Percentiles rank a stretch among this genome's conserved stretches.
Evolutionary conservation across 2,329 filamentous ascomycete genomes (phyloP).

Genomic region (Colletotrichum tofieldiae): DNA sequence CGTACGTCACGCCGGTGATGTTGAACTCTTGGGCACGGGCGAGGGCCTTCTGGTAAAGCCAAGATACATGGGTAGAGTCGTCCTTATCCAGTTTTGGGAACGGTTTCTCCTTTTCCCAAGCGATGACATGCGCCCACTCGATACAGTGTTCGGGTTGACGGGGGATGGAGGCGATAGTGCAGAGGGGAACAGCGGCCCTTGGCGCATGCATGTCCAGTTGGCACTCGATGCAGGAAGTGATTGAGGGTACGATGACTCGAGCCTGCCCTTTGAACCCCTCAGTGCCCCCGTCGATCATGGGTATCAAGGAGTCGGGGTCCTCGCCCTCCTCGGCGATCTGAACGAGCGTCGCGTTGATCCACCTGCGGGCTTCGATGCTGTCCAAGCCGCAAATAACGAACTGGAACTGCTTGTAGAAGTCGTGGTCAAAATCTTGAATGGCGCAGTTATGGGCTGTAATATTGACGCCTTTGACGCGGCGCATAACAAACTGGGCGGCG

Average conservation of each 20-base stretch:
- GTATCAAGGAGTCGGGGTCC: conserved; percentile 89
- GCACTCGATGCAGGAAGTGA: conserved; percentile 98
- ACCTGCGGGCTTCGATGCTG: conserved; percentile 96
- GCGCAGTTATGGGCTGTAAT: conserved; percentile 95
- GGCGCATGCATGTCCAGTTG: conserved; percentile 99
- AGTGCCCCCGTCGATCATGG: conserved; percentile 95
- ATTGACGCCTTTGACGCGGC: conserved; percentile 88
- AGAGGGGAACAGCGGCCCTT: conserved; percentile 95
- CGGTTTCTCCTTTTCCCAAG: conserved; percentile 90
- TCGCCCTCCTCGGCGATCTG: conserved; percentile 86
- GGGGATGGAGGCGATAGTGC: conserved; percentile 95
- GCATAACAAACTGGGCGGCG: conserved; percentile 92
- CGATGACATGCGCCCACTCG: conserved; percentile 98
- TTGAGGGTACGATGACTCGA: conserved; percentile 89
- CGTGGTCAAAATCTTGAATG: conserved; percentile 97
- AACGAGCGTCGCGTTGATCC: conserved; percentile 97
- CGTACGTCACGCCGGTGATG: conserved; percentile 94
- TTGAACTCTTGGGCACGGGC: conserved; percentile 88
- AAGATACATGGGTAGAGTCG: conserved; percentile 96
- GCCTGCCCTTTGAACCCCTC: conserved; percentile 99
- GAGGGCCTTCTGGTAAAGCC: conserved; percentile 91
- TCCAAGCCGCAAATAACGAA: conserved; percentile 95
- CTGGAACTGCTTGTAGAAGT: conserved; percentile 98
- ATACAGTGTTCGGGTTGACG: conserved; percentile 98
- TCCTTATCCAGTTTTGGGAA: conserved; percentile 94